Conservation (phyloP, 305 asterid genomes). For the Solanum hybrid region DNA sequence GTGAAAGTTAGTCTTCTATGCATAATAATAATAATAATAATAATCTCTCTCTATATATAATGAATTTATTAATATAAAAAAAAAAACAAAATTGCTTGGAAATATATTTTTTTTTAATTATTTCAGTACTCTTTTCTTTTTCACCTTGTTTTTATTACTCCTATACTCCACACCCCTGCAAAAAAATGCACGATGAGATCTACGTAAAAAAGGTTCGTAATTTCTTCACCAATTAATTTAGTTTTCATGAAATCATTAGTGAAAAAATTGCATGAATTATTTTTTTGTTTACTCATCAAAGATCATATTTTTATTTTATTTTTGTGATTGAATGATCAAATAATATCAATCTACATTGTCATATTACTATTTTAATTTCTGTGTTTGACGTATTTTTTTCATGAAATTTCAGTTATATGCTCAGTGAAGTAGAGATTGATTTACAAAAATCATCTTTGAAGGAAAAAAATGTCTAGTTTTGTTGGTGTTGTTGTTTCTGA, state of each 20-base stretch:
- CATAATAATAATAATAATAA: no score
- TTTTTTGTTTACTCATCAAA: neutral
- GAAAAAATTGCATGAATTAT: neutral
- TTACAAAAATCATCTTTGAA: neutral
- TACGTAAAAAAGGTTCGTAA: neutral
- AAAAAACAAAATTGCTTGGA: neutral
- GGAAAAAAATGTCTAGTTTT: constrained; percentile 1
- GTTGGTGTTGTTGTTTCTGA: constrained; percentile 9
- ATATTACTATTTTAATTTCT: neutral
- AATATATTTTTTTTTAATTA: neutral
- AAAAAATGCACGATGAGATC: neutral
- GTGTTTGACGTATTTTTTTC: neutral
- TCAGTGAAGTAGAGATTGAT: neutral
- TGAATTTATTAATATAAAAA: no score
- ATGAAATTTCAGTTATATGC: neutral
- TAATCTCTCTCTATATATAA: no score
- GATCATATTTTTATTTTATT: neutral
- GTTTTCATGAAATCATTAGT: neutral
- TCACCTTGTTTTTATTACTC: neutral
- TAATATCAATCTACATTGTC: neutral
- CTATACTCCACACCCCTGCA: neutral
- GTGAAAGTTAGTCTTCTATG: neutral
- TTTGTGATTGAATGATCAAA: neutral
- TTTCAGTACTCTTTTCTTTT: neutral
- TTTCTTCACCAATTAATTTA: neutral